Base-by-base conservation (phyloP, 2,329 filamentous ascomycete genomes). In the Diaporthe sp. region DNA sequence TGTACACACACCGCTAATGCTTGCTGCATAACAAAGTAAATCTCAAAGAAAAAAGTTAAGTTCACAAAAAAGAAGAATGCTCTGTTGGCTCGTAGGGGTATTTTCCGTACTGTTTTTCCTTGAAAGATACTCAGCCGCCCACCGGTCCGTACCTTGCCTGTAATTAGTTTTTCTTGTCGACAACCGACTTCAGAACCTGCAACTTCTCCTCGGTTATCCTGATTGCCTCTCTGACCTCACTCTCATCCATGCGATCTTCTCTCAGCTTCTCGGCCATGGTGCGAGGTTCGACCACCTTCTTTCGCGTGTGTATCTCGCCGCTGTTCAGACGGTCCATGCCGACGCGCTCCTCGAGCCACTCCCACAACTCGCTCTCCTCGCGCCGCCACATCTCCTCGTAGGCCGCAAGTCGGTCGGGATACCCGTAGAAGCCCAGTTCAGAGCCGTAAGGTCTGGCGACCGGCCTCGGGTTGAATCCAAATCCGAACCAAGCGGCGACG, bases 301-400 rank as follows among this genome's bases (percentile, higher is more conserved):
- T 88, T 60, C 88, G 86, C 74, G 83, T 79, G 74, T 81, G 82
- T 42, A 81, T 77, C 58, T 75, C 80, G 69, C 79, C 84, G 72
- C 85, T 87, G 77, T 82, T 84, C 77, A 89, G 84, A 74, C 86
- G 86, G 73, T 95, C 93, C 81, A 97, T 86, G 2, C 95, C 93
- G 2, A 95, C 92, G 25, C 96, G 89, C 79, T 97, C 94, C 82
- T 98, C 96, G 6, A 98, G 86, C 96, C 96, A 98, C 74, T 94
- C 92, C 96, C 96, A 98, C 13, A 98, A 86, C 79, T 97, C 95
- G 77, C 91, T 95, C 82, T 98, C 96, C 82, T 98, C 95, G 54
- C 91, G 88, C 47, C 92, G 89, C 96, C 96, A 99, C 80, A 98
- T 93, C 84, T 98, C 94, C 78, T 98, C 96, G 82, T 98, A 98